phyloP scores from a whole-genome alignment of 306 rosid genomes.

The Lathyrus tuberosus region DNA sequence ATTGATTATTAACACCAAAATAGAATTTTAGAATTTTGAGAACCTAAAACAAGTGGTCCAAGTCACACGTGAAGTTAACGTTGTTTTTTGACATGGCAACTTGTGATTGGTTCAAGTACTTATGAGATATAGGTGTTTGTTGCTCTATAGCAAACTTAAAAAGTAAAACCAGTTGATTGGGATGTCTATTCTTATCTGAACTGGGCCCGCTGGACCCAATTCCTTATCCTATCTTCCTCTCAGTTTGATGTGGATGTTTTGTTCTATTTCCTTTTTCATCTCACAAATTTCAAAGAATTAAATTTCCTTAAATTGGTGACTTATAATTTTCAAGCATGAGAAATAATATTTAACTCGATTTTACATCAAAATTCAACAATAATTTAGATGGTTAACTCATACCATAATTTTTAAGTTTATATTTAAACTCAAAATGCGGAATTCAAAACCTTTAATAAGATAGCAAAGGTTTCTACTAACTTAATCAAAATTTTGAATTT shows the following conservation, averaged over 20 bases:
- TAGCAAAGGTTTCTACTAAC: no score
- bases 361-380: no score
- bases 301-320: neutral
- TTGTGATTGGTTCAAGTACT: conserved; percentile 31
- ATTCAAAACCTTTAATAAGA: no score
- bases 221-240: conserved; percentile 16
- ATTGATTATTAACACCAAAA: no score
- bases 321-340: neutral
- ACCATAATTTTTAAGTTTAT: no score
- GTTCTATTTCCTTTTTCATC: neutral
- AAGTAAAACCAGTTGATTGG: neutral
- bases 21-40: no score
- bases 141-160: neutral
- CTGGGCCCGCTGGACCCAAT: conserved; percentile 31
- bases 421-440: no score
- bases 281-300: neutral
- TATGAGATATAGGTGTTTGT: conserved; percentile 34
- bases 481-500: no score
- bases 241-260: neutral
- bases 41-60: no score
- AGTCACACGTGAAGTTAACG: conserved; percentile 54
- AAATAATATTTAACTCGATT: no score
- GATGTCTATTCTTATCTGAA: no score
- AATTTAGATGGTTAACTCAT: no score
- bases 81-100: conserved; percentile 36